phyloP scores from a whole-genome alignment of 2,329 filamentous ascomycete genomes.

The Verticillium nonalfalfae region DNA sequence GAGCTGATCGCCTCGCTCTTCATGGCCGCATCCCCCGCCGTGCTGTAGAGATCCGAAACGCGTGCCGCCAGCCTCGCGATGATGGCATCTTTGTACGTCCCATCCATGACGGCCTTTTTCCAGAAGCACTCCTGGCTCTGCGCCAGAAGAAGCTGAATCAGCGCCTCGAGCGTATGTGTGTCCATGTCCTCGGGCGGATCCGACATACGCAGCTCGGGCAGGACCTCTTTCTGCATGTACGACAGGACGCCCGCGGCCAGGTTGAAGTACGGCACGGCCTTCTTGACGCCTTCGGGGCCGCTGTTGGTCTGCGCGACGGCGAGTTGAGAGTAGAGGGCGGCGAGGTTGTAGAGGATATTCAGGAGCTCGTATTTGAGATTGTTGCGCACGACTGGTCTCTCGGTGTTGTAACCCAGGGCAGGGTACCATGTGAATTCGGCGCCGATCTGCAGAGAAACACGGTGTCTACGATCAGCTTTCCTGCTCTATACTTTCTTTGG shows the following conservation, averaged over 20 bases:
- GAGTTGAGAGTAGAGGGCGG: slow-evolving; percentile 87
- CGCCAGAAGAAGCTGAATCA: slow-evolving; percentile 78
- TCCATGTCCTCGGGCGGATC: slow-evolving; percentile 96
- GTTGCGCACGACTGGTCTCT: slow-evolving; percentile 60
- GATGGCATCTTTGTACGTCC: slow-evolving; percentile 74
- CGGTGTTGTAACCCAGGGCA: slow-evolving; percentile 81
- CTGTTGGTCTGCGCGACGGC: slow-evolving; percentile 73
- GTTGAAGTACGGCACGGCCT: slow-evolving; percentile 85
- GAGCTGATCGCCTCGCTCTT: slow-evolving; percentile 86
- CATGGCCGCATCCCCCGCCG: slow-evolving; percentile 77
- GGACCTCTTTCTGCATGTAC: slow-evolving; percentile 68
- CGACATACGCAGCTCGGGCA: slow-evolving; percentile 75
- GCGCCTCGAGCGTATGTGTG: slow-evolving; percentile 72
- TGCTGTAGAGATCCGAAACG: slow-evolving; percentile 84
- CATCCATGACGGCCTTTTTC: slow-evolving; percentile 94
- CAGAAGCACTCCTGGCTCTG: slow-evolving; percentile 98
- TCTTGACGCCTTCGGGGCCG: slow-evolving; percentile 76
- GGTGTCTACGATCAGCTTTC: neutral
- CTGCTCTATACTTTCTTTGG: slow-evolving; percentile 4
- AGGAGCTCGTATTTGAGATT: slow-evolving; percentile 78
- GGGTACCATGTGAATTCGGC: slow-evolving; percentile 97
- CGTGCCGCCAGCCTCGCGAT: slow-evolving; percentile 86
- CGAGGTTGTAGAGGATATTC: slow-evolving; percentile 90
- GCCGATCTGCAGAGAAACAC: slow-evolving; percentile 57
- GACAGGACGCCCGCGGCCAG: slow-evolving; percentile 77